Conservation (phyloP, 768 basidiomycete species). For the Astraeus odoratus region DNA sequence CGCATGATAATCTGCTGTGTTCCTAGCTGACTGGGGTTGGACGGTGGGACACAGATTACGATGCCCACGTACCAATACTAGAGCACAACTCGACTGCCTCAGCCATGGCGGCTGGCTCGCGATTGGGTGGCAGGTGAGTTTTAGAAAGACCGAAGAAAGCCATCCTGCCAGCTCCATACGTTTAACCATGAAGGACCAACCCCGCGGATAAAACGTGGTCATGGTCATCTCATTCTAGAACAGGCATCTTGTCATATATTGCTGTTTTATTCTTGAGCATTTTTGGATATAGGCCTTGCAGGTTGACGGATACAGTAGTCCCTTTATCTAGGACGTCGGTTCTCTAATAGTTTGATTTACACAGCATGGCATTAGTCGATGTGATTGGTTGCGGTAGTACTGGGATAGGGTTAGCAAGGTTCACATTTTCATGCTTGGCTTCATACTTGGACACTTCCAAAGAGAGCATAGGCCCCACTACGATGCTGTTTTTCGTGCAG, state of each 20-base stretch:
- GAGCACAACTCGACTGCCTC: constrained; percentile 87
- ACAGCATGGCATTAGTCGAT: too few species aligned
- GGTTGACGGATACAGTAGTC: constrained; percentile 90
- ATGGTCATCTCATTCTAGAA: constrained; percentile 92
- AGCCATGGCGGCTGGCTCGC: constrained; percentile 74
- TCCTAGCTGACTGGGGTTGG: background rate
- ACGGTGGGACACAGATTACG: too few species aligned
- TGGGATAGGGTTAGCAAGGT: constrained; percentile 16
- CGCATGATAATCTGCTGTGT: too few species aligned
- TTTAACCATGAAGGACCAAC: constrained; percentile 96
- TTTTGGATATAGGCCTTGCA: too few species aligned
- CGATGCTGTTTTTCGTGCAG: constrained; percentile 96
- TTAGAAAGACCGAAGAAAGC: constrained; percentile 1
- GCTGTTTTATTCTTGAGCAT: constrained; percentile 71
- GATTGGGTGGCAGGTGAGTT: constrained; percentile 50
- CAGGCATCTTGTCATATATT: constrained; percentile 70
- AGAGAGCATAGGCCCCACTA: constrained; percentile 83
- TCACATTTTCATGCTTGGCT: constrained; percentile 41
- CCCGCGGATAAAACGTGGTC: constrained; percentile 87
- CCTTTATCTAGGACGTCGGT: constrained; percentile 88
- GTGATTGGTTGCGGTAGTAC: background rate
- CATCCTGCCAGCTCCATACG: constrained; percentile 67
- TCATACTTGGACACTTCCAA: constrained; percentile 72
- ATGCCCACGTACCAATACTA: constrained; percentile 66
- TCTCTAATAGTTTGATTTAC: constrained; percentile 56